Evolutionary conservation across 331 rosid genomes (phyloP), one percentile per base, ranked within the genome.

Genomic region (Dryas integrifolia): DNA sequence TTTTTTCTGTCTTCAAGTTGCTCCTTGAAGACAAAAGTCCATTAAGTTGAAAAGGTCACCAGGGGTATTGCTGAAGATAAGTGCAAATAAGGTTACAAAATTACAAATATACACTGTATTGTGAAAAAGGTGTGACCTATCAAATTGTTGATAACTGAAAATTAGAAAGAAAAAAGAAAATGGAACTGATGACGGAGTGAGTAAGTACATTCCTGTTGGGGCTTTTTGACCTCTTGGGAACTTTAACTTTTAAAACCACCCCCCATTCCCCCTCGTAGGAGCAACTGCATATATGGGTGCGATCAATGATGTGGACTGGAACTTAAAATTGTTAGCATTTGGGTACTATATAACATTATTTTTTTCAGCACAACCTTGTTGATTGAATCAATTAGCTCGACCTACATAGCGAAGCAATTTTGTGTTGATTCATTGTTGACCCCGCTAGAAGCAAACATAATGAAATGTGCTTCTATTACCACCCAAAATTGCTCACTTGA

Each of bases 1-100:
- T 13, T 40, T 59, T 9, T n/a, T 30, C 35, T n/a, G 30, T 39
- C 67, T n/a, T 15, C n/a, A 8, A 62, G 49, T 41, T 40, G 49
- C 35, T 35, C 55, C 65, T 59, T 62, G 50, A n/a, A 60, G 65
- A 38, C 6, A 60, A 60, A 60, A 60, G 11, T 38, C 15, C 46
- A 14, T 60, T 38, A 15, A 21, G 46, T 14, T 38, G 46, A 60
- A n/a, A 60, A 60, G 46, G 14, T 60, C 7, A 39, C 24, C 45
- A 13, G 65, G 46, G 62, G 7, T 57, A 39, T 24, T 57, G 62
- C 8, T 14, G n/a, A 51, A 51, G 56, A 51, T 30, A 14, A 51
- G 21, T 51, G 56, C 18, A 51, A 38, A 38, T 38, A 38, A 60
- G 46, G 65, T 38, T 30, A 35, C 46, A 1, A 59, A 7, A 46